Conservation (phyloP, 345 rosid genomes). For the Salix brachista region DNA sequence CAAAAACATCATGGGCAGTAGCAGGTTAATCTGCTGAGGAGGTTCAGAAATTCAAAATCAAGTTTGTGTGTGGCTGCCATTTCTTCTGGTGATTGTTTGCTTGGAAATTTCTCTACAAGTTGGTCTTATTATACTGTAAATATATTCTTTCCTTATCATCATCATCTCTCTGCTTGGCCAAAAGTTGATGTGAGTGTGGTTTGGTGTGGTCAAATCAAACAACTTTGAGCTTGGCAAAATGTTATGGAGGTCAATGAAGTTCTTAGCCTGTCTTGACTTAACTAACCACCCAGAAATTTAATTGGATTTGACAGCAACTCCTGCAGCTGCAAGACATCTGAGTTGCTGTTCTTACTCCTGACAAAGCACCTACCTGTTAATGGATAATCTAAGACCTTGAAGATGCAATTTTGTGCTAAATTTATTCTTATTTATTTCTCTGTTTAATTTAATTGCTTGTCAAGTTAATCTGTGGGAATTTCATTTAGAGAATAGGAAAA, state of each 20-base stretch:
- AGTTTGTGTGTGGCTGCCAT: not conserved
- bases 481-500: no score
- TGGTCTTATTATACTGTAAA: not conserved
- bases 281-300: not conserved
- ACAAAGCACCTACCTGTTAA: no score
- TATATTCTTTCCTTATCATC: no score
- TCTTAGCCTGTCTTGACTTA: not conserved
- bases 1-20: no score
- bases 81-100: not conserved
- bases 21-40: no score
- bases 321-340: not conserved
- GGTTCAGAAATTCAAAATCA: no score
- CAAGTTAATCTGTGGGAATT: no score
- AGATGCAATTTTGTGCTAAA: no score
- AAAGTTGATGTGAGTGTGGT: not conserved
- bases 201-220: slow-evolving; percentile 1
- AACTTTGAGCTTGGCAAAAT: not conserved
- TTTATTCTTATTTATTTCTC: no score
- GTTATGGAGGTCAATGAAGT: not conserved
- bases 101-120: not conserved
- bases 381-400: no score
- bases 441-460: no score
- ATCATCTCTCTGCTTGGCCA: not conserved
- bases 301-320: not conserved
- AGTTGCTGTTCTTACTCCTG: not conserved